Percentiles rank a stretch among this genome's conserved stretches.
Evolutionary conservation across 495 filamentous ascomycete species (phyloP).

Genomic region (Trypethelium eluteriae): DNA sequence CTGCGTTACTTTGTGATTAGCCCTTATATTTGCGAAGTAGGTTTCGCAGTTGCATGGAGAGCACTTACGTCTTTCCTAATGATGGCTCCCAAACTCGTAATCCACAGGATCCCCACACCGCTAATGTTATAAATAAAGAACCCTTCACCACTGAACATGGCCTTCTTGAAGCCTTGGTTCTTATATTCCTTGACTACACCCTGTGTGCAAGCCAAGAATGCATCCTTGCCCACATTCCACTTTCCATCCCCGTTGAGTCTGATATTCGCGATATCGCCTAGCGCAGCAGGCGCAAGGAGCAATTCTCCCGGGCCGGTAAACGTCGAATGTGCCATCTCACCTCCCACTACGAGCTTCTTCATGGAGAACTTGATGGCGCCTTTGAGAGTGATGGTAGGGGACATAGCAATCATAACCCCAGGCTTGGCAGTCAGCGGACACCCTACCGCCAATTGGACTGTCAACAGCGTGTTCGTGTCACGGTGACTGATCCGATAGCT

Average conservation of each 20-base stretch:
- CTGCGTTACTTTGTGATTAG: slow-evolving; percentile 35
- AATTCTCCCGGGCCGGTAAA: slow-evolving; percentile 91
- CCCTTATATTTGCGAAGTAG: slow-evolving; percentile 52
- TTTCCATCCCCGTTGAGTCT: slow-evolving; percentile 57
- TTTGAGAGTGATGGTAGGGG: slow-evolving; percentile 72
- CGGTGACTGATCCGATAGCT: slow-evolving; percentile 89
- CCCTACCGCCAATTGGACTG: slow-evolving; percentile 80
- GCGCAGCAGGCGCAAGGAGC: slow-evolving; percentile 65
- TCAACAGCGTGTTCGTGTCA: slow-evolving; percentile 82
- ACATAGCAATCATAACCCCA: slow-evolving; percentile 92
- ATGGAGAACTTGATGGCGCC: slow-evolving; percentile 71
- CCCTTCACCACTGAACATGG: slow-evolving; percentile 88
- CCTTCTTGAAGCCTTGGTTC: slow-evolving; percentile 79
- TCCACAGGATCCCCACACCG: slow-evolving; percentile 73
- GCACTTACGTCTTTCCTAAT: slow-evolving; percentile 82
- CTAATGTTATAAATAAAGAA: slow-evolving; percentile 83
- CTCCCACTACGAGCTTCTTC: slow-evolving; percentile 77
- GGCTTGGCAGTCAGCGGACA: slow-evolving; percentile 77
- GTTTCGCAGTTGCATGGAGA: slow-evolving; percentile 43
- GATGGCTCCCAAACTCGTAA: slow-evolving; percentile 90
- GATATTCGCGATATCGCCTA: slow-evolving; percentile 83
- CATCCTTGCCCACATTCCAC: slow-evolving; percentile 59
- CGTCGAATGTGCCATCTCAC: slow-evolving; percentile 69
- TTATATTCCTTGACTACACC: slow-evolving; percentile 77
- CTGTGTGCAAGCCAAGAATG: slow-evolving; percentile 47